Base-by-base conservation (phyloP, 805 yeast species). In the Kodamaea nitidulidarum region DNA sequence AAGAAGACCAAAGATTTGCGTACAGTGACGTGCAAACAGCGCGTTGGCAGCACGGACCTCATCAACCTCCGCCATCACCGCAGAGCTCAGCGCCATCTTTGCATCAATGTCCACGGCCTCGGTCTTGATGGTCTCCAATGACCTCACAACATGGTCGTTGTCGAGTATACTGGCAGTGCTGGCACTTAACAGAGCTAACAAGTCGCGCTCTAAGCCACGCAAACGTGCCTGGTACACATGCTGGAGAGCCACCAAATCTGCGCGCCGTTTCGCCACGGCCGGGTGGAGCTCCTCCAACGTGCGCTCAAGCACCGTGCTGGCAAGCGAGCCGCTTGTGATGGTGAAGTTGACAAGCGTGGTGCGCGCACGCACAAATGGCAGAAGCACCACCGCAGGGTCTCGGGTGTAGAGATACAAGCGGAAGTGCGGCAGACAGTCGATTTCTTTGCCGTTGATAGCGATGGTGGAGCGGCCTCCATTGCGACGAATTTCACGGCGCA, bases 381-480 rank as follows among this genome's bases (percentile, higher is more conserved):
- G 60, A 1, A 83, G 49, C 0, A 28, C 36, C 2, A 71, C 58
- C 2, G 65, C 55, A 0, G 81, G 65, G 49, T 85, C 87, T 35
- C 71, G 73, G 0, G 96, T 75, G 45, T 78, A 72, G 28, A 91
- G 55, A 28, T 63, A 72, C 27, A 91, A 48, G 41, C 65, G 65
- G 66, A 88, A 88, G 2, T 75, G 71, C 0, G 78, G 67, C 7
- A 90, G 75, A 36, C 77, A 71, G 45, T 87, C 96, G 36, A 90
- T 65, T 4, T 76, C 78, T 27, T 73, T 75, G 1, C 70, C 70
- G 0, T 88, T 91, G 6, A 90, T 49, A 15, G 63, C 66, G 1
- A 88, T 71, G 36, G 84, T 56, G 5, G 67, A 57, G 33, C 96
- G 67, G 0, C 93, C 93, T 3, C 96, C 96, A 20, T 80, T 68